Base-by-base conservation (phyloP, 1,139 yeast species). In the Candida sanyaensis region DNA sequence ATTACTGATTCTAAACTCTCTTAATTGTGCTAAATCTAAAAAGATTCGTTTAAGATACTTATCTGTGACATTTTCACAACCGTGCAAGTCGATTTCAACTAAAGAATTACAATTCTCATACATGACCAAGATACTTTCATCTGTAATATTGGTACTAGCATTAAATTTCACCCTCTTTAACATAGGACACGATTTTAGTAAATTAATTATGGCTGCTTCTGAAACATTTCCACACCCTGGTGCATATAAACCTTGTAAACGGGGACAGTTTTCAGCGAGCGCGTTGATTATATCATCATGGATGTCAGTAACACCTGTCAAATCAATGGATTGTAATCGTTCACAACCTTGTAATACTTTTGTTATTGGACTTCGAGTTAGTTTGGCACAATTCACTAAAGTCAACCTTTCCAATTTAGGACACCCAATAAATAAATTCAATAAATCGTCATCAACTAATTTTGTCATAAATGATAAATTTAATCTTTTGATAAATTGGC, bases 61-160 rank as follows among this genome's bases (percentile, higher is more conserved):
- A 63, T 89, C 91, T 12, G 89, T 81, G 30, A 91, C 83, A 52
- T 80, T 76, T n/a, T 86, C 81, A 65, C 96, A 88, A 41, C 86
- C 85, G 55, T 91, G 93, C 47, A 93, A 75, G 68, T 93, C 98
- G 45, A 93, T 86, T 68, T 93, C 99, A 29, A 92, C 96, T 47
- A 93, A 72, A 45, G 86, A 76, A 41, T 86, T 86, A 64, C 98
- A 92, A 61, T 79, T 80, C 13, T 72, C 71, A 47, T 88, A 85
- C 68, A 93, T 73, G 27, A 76, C 75, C 42, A 71, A 59, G n/a
- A 92, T 75, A 17, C 88, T 77, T n/a, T 68, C 79, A 65, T 89
- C 96, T 39, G 86, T 81, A 51, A 93, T 78, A 49, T 78, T 75
- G 37, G 69, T 73, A 61, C 92, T 87, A 49, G 87, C 87, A 53